Evolutionary conservation across 2,329 filamentous ascomycete genomes (phyloP).

Genomic region (Colletotrichum sp.): DNA sequence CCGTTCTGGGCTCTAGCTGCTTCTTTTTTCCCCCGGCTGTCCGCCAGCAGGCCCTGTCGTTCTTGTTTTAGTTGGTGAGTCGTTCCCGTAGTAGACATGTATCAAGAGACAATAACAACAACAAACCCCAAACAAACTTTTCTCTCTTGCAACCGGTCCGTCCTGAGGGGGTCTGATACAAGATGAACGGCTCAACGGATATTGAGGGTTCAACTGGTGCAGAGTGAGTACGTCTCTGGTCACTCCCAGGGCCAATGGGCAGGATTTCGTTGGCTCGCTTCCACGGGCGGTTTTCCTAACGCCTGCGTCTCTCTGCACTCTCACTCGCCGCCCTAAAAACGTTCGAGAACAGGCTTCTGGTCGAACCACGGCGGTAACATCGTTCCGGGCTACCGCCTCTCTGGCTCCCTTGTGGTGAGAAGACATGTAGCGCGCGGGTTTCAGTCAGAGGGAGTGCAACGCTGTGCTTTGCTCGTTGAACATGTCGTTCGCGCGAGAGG

Average conservation of each 20-base stretch:
- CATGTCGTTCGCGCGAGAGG: not conserved
- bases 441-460: not conserved
- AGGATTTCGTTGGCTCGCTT: not conserved
- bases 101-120: slow-evolving; percentile 11
- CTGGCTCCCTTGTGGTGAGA: not conserved
- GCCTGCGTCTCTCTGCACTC: not conserved
- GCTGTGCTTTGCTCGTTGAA: not conserved
- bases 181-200: not conserved
- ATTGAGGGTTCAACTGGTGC: not conserved
- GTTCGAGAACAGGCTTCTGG: not conserved
- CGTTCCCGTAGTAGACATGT: not conserved
- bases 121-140: not conserved
- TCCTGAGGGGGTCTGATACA: not conserved
- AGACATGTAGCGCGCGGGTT: not conserved
- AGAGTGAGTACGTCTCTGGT: not conserved
- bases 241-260: not conserved
- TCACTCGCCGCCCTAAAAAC: not conserved
- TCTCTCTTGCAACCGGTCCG: not conserved
- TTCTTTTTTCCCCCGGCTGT: not conserved
- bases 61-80: slow-evolving; percentile 1
- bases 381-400: not conserved
- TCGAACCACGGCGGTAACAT: not conserved
- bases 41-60: not conserved
- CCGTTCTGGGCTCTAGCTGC: not conserved
- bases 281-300: not conserved